These are phyloP conservation scores for Colletotrichum orbiculare DNA, from an alignment of 2,329 filamentous ascomycete species.

Conservation along the genomic window DNA sequence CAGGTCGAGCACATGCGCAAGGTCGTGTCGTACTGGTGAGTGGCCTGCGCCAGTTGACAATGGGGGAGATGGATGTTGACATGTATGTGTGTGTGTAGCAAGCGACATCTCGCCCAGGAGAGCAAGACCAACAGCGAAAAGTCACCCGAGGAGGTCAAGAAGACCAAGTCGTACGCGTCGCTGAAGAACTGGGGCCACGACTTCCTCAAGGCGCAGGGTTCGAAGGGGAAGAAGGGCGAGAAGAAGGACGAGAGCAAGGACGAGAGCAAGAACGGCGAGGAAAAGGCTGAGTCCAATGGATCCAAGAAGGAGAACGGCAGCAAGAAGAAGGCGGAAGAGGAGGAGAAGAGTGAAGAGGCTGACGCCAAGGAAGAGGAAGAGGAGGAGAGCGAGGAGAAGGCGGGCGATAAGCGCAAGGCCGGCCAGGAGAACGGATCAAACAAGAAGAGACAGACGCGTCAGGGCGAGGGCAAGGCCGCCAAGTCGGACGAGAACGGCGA, in stretches of 20 bases:
- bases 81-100: slow-evolving; percentile 46
- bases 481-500: slow-evolving; percentile 29
- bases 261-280: slow-evolving; percentile 40
- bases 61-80: background rate
- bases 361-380: slow-evolving; percentile 38
- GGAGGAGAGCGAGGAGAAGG: slow-evolving; percentile 40
- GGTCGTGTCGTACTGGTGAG: slow-evolving; percentile 70
- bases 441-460: slow-evolving; percentile 39
- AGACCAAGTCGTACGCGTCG: slow-evolving; percentile 66
- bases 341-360: slow-evolving; percentile 40
- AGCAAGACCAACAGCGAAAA: slow-evolving; percentile 67
- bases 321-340: slow-evolving; percentile 43
- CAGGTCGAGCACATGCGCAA: slow-evolving; percentile 69
- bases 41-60: background rate
- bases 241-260: slow-evolving; percentile 30
- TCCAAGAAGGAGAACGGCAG: slow-evolving; percentile 31
- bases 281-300: slow-evolving; percentile 12
- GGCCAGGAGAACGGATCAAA: slow-evolving; percentile 37
- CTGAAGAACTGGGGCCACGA: slow-evolving; percentile 73
- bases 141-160: slow-evolving; percentile 53
- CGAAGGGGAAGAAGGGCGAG: slow-evolving; percentile 6
- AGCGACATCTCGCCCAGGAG: slow-evolving; percentile 74
- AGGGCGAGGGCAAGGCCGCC: slow-evolving; percentile 38
- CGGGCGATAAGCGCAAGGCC: slow-evolving; percentile 29
- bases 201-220: slow-evolving; percentile 54